Percentiles rank a stretch among this genome's conserved stretches.
Conservation (phyloP, 176 grass and related monocot genomes). For the Oryza coarctata region DNA sequence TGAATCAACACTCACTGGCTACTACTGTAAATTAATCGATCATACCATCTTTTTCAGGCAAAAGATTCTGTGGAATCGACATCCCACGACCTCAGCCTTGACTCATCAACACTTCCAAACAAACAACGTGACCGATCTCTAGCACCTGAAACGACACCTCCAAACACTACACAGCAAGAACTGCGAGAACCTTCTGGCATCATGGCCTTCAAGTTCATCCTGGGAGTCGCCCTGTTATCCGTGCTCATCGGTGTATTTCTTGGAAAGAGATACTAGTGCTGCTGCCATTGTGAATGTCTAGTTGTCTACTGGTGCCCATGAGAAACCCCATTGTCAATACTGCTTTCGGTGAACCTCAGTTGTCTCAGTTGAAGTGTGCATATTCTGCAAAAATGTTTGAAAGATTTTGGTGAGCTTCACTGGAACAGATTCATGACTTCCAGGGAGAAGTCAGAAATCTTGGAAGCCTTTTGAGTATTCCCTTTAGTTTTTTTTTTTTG, state of each 20-base stretch:
- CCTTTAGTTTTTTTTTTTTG: constrained; percentile 1
- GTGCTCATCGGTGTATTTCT: constrained; percentile 78
- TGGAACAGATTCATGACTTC: constrained; percentile 27
- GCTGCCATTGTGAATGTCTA: constrained; percentile 5
- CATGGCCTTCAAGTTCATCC: constrained; percentile 96
- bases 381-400: neutral
- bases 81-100: constrained; percentile 53
- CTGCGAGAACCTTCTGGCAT: constrained; percentile 64
- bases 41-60: constrained; percentile 43
- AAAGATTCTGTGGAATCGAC: constrained; percentile 44
- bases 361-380: neutral
- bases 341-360: constrained; percentile 11
- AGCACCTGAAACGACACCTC: constrained; percentile 12
- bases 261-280: constrained; percentile 77
- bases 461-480: neutral
- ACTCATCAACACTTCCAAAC: constrained; percentile 26
- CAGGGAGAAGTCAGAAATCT: constrained; percentile 34
- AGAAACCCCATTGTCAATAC: constrained; percentile 27
- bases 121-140: constrained; percentile 33
- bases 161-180: constrained; percentile 32
- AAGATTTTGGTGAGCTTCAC: constrained; percentile 21
- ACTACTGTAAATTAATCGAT: constrained; percentile 3
- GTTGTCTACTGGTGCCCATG: neutral
- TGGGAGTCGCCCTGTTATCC: constrained; percentile 76
- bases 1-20: constrained; percentile 13